Base-by-base conservation (phyloP, 805 yeast species). In the Lachancea meyersii region DNA sequence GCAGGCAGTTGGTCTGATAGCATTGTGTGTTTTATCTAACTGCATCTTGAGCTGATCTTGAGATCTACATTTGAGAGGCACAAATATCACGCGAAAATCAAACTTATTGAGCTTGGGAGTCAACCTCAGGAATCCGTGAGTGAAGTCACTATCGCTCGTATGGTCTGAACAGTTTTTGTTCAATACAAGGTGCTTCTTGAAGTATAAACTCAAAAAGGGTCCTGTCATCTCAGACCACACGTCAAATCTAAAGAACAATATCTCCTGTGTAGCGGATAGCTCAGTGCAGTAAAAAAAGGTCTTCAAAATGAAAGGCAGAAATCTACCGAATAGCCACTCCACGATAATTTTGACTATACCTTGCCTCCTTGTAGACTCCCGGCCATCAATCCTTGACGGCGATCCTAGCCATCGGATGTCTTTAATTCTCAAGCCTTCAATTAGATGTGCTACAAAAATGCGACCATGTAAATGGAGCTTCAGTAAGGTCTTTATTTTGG, bases 221-320 rank as follows among this genome's bases (percentile, higher is more conserved):
- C 51, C 51, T 2, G 76, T 65, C 14, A 74, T 60, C 27, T 35
- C 33, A 8, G 50, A 54, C 95, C 95, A 87, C 1, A 66, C 60
- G 19, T 63, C 67, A 41, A 79, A 87, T 14, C 80, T 70, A 52
- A 74, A 85, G 54, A 68, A 85, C 0, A 69, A 41, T 0, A 76
- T 45, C 3, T 63, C 61, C 8, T 56, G 61, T 0, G 66, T 55
- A 0, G 70, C 67, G 8, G 76, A 72, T 1, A 68, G 60, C 37
- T 80, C 83, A 0, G 93, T 80, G 4, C 82, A 79, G 54, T 84
- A 80, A 65, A 86, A 88, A 52, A 75, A 77, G 0, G 73, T 59
- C 0, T 67, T 59, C 0, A 85, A 50, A 1, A 84, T 46, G 14
- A 64, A 68, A 6, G 72, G 63, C 1, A 85, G 48, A 39, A 79